A percentile compares a stretch with the other conserved stretches of the same genome.
Evolutionary conservation across 2,329 filamentous ascomycete genomes (phyloP).

Genomic region (Alternaria rosae): DNA sequence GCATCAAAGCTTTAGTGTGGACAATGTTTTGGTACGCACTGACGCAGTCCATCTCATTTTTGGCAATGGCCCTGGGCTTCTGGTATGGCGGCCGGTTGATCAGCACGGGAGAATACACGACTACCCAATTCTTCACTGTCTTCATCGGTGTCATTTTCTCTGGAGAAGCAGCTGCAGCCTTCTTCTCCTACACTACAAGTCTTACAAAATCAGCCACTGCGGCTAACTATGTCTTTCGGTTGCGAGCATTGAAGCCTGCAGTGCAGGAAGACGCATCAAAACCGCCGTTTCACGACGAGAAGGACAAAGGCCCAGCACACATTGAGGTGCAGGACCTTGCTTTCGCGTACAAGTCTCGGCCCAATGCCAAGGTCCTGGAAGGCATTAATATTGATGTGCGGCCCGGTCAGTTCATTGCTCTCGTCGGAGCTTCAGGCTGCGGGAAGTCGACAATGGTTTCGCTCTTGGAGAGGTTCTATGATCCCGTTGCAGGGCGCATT

Average conservation of each 20-base stretch:
- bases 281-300: conserved; percentile 41
- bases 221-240: conserved; percentile 63
- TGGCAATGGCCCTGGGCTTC: conserved; percentile 46
- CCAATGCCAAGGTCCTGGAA: conserved; percentile 78
- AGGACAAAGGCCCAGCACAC: conserved; percentile 44
- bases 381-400: conserved; percentile 73
- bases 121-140: conserved; percentile 92
- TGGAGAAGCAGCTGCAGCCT: conserved; percentile 75
- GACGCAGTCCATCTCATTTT: conserved; percentile 76
- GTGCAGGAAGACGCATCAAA: conserved; percentile 49
- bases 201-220: conserved; percentile 96
- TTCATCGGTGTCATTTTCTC: conserved; percentile 65
- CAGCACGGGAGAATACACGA: conserved; percentile 59
- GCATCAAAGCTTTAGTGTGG: conserved; percentile 67
- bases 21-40: conserved; percentile 84
- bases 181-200: conserved; percentile 93
- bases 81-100: conserved; percentile 50
- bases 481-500: conserved; percentile 80
- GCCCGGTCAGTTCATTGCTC: conserved; percentile 82
- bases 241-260: conserved; percentile 48
- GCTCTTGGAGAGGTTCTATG: conserved; percentile 92
- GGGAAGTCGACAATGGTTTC: conserved; percentile 94
- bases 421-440: conserved; percentile 91
- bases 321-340: conserved; percentile 69
- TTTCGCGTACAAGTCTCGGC: conserved; percentile 80